Base-by-base conservation (phyloP, 495 filamentous ascomycete species). In the Penicillium alfredii region DNA sequence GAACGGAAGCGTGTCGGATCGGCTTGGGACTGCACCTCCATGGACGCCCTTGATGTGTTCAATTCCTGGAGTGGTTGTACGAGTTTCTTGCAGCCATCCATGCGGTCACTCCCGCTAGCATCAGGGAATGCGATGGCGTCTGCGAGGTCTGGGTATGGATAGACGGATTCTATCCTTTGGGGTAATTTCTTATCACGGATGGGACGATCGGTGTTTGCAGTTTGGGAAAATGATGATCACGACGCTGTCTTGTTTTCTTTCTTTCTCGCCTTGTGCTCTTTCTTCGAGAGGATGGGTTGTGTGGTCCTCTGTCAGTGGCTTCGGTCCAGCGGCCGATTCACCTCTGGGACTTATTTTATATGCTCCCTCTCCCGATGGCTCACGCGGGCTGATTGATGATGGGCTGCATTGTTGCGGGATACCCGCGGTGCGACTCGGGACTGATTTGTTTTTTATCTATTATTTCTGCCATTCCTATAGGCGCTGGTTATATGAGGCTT, bases 1-100 rank as follows among this genome's bases (percentile, higher is more conserved):
- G 92, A 22, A 96, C 89, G 13, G 93, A 97, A 65, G 92, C 92
- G 23, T 73, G 80, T 17, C 82, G 83, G 46, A 85, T 93, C 35
- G 71, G 57, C 22, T 49, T 55, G 27, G 61, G 60, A 33, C 42
- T 65, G 38, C 55, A 60, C 31, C 60, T 55, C 38, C 49, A 40
- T 16, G 47, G 49, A 25, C 53, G 43, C 29, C 42, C 44, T 22
- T 56, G 42, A 33, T 17, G 36, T 35, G 17, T 35, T 30, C 13
- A 43, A 36, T 30, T 44, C 40, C 40, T 48, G 34, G 38, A 44
- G 36, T 44, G 51, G 38, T 42, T 38, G 47, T 44, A 39, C 38
- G 30, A 22, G 39, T 39, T 22, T 28, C 29, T 32, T 11, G 14
- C 15, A 11, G 40, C 23, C 3, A 9, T 26, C 12, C 14, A 21